Evolutionary conservation across 2,329 filamentous ascomycete species (phyloP).

Genomic region (Huntiella decipiens): DNA sequence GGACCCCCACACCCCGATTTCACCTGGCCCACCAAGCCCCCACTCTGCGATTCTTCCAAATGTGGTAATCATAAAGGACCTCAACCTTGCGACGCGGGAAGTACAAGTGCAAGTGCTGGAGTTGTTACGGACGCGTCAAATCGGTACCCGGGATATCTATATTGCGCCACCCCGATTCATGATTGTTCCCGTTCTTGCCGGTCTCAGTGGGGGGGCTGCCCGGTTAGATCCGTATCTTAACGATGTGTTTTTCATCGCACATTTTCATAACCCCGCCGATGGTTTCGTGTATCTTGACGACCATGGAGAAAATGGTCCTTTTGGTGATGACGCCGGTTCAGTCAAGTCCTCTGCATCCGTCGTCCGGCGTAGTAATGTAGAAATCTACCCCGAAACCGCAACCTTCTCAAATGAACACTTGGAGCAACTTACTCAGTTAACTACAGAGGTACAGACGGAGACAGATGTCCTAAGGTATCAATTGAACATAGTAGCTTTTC

Average conservation of each 20-base stretch:
- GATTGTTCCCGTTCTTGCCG: constrained; percentile 52
- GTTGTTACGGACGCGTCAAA: constrained; percentile 60
- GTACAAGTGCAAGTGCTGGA: constrained; percentile 69
- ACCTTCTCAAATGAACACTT: constrained; percentile 33
- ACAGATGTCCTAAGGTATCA: constrained; percentile 70
- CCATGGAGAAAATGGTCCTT: constrained; percentile 18
- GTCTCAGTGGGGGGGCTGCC: constrained; percentile 25
- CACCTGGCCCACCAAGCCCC: constrained; percentile 4
- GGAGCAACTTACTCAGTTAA: constrained; percentile 37
- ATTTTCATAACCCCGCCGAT: constrained; percentile 57
- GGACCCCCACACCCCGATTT: constrained; percentile 14
- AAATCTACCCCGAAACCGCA: constrained; percentile 8
- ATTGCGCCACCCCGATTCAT: constrained; percentile 60
- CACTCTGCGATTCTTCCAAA: constrained; percentile 44
- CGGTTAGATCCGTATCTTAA: constrained; percentile 43
- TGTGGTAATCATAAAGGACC: constrained; percentile 61
- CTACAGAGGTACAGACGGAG: constrained; percentile 41
- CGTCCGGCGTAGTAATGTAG: constrained; percentile 20
- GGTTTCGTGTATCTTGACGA: constrained; percentile 55
- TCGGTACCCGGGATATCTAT: constrained; percentile 58
- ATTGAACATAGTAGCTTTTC: constrained; percentile 71
- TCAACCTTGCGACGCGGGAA: constrained; percentile 51
- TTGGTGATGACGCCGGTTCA: constrained; percentile 15
- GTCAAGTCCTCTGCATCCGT: constrained; percentile 26
- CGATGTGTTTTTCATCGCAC: constrained; percentile 73